Conservation (phyloP, 2,329 filamentous ascomycete genomes). For the Cadophora malorum region DNA sequence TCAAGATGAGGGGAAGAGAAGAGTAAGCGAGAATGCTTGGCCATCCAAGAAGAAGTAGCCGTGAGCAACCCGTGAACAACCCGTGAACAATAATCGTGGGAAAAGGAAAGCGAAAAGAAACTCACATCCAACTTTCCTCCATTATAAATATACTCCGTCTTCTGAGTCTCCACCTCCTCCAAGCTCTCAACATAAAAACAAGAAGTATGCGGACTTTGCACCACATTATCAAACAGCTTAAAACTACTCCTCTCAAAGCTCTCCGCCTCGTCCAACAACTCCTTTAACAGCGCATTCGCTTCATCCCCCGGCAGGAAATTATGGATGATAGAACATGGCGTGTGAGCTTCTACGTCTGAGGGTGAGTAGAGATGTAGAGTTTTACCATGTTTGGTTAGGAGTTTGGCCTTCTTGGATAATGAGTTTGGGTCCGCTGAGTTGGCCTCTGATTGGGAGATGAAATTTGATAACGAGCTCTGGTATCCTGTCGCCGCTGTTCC, state of each 20-base stretch:
- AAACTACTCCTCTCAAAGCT: slow-evolving; percentile 77
- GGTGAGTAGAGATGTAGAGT: slow-evolving; percentile 87
- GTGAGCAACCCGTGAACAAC: no score
- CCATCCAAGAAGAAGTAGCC: background rate
- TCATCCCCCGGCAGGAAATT: slow-evolving; percentile 79
- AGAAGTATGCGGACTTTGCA: slow-evolving; percentile 83
- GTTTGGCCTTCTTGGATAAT: slow-evolving; percentile 52
- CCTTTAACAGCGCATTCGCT: slow-evolving; percentile 75
- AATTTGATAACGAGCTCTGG: slow-evolving; percentile 68
- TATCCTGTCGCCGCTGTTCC: slow-evolving; percentile 50
- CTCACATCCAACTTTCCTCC: slow-evolving; percentile 71
- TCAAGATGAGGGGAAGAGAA: background rate
- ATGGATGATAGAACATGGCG: slow-evolving; percentile 90
- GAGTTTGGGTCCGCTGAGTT: slow-evolving; percentile 29
- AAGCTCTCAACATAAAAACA: slow-evolving; percentile 82
- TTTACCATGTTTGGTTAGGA: slow-evolving; percentile 75
- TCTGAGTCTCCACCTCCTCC: slow-evolving; percentile 72
- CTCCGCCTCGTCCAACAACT: slow-evolving; percentile 76
- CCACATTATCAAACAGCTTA: slow-evolving; percentile 86
- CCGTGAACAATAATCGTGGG: background rate
- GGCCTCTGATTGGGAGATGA: slow-evolving; percentile 40
- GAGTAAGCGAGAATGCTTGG: background rate
- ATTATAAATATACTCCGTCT: slow-evolving; percentile 85
- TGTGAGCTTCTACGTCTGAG: slow-evolving; percentile 79
- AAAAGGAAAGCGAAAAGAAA: slow-evolving; percentile 22